Percentiles rank a stretch among this genome's conserved stretches.
phyloP scores from a whole-genome alignment of 2,329 filamentous ascomycete genomes.

The Diaporthe sp. region DNA sequence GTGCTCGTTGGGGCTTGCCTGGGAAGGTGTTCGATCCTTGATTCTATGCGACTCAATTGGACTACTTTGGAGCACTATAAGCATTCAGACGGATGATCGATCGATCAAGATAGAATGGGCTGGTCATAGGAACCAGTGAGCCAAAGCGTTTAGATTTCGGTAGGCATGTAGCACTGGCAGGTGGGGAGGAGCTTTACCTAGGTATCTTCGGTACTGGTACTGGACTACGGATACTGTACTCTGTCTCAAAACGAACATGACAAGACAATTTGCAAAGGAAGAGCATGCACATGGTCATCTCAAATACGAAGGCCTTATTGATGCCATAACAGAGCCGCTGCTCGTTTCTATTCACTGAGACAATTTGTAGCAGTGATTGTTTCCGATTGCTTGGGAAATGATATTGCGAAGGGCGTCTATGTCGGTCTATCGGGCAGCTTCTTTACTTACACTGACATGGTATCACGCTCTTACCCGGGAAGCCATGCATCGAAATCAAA shows the following conservation, averaged over 20 bases:
- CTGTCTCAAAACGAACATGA: background rate
- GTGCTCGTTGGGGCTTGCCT: too few species aligned
- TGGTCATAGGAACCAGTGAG: background rate
- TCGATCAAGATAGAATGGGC: background rate
- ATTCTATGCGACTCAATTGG: background rate
- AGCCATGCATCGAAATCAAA: background rate
- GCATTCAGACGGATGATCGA: background rate
- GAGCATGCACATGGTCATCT: background rate
- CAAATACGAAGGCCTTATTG: background rate
- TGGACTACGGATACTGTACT: background rate
- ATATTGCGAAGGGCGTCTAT: background rate
- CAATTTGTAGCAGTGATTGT: background rate
- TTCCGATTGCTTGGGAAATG: background rate
- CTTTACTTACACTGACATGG: background rate
- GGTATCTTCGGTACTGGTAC: background rate
- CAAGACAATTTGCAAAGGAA: background rate
- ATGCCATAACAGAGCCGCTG: background rate
- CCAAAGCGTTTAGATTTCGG: background rate
- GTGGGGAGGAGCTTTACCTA: background rate
- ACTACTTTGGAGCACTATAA: background rate
- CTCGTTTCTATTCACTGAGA: background rate
- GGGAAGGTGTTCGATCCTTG: background rate
- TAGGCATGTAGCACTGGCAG: background rate
- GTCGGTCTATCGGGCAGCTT: background rate
- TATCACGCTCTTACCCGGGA: background rate